phyloP scores from a whole-genome alignment of 2,329 filamentous ascomycete species.

The Aspergillus terreus region DNA sequence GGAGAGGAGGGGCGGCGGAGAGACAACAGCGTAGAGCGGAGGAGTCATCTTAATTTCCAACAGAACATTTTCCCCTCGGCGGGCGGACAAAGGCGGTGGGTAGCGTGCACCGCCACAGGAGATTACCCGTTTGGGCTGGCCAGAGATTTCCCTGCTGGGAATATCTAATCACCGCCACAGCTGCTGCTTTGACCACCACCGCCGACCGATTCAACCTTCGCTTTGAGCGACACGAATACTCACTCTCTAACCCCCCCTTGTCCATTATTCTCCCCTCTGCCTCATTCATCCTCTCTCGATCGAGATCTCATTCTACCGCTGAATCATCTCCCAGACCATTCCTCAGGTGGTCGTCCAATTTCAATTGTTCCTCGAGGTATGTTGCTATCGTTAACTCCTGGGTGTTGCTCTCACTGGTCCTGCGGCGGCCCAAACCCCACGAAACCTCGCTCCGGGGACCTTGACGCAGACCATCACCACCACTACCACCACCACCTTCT shows the following conservation, averaged over 20 bases:
- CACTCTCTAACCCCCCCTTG: conserved; percentile 3
- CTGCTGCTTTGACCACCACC: conserved; percentile 16
- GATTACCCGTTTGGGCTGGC: neutral
- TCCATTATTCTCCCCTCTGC: conserved; percentile 4
- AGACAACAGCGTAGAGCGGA: neutral
- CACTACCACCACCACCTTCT: conserved; percentile 1
- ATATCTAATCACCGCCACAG: conserved; percentile 26
- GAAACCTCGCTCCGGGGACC: conserved; percentile 32
- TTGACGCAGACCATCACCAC: conserved; percentile 6
- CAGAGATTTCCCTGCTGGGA: neutral
- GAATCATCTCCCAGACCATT: no score
- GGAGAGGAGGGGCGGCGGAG: neutral
- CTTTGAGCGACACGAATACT: conserved; percentile 14
- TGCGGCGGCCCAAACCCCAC: conserved; percentile 37
- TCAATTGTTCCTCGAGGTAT: conserved; percentile 25
- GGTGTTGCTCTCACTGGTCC: conserved; percentile 20
- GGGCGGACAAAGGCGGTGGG: neutral
- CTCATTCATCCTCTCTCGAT: neutral
- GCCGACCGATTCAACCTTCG: conserved; percentile 15
- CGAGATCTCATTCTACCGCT: neutral
- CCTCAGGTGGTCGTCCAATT: neutral
- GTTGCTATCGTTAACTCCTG: conserved; percentile 12
- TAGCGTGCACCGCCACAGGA: neutral
- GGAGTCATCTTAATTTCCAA: conserved; percentile 2
- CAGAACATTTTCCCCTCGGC: neutral